phyloP scores from a whole-genome alignment of 1,284 basidiomycete genomes.

The Moesziomyces aphidis region DNA sequence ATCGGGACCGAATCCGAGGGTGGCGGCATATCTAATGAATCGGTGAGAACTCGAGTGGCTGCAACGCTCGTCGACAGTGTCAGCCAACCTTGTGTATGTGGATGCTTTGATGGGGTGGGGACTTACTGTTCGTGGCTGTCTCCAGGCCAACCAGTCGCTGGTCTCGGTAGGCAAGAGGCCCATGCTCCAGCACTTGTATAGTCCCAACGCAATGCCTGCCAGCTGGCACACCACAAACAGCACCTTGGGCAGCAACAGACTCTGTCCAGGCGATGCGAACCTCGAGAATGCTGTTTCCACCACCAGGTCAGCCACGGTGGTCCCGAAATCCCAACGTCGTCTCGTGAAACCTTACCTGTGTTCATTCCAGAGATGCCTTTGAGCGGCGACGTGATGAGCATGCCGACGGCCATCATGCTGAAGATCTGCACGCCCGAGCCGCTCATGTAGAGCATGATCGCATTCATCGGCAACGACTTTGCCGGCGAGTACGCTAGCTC shows the following conservation, averaged over 20 bases:
- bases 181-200: constrained; percentile 68
- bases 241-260: constrained; percentile 55
- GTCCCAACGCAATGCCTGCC: constrained; percentile 51
- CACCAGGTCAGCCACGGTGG: neutral
- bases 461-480: constrained; percentile 65
- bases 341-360: constrained; percentile 18
- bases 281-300: constrained; percentile 49
- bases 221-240: constrained; percentile 60
- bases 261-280: constrained; percentile 51
- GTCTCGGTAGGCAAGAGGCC: constrained; percentile 65
- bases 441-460: constrained; percentile 67
- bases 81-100: too few relatives aligned
- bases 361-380: constrained; percentile 54
- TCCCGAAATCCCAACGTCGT: neutral
- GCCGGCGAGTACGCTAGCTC: constrained; percentile 62
- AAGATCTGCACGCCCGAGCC: constrained; percentile 66
- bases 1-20: neutral
- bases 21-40: constrained; percentile 17
- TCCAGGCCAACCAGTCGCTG: constrained; percentile 67
- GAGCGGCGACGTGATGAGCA: constrained; percentile 62
- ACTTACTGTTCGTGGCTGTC: constrained; percentile 58
- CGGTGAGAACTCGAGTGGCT: constrained; percentile 49
- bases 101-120: neutral
- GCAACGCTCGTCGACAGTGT: neutral
- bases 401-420: constrained; percentile 66